A percentile compares a stretch with the other conserved stretches of the same genome.
Conservation (phyloP, 345 rosid genomes). For the Lepidium sativum region DNA sequence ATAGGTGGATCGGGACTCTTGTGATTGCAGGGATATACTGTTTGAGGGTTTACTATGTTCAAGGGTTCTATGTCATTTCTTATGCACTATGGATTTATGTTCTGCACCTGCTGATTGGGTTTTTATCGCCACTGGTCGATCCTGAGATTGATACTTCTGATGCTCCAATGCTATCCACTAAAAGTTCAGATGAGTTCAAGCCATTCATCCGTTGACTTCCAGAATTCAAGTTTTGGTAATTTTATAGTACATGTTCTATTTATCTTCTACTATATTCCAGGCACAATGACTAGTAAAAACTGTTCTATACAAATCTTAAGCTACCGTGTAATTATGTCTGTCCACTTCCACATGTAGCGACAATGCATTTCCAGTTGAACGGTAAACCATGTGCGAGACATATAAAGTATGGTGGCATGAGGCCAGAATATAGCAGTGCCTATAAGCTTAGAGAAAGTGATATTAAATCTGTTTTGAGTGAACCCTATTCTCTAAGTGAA, state of each 20-base stretch:
- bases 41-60: constrained; percentile 53
- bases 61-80: constrained; percentile 72
- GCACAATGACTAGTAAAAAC: background rate
- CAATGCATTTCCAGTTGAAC: background rate
- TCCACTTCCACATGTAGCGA: background rate
- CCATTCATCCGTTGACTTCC: constrained; percentile 91
- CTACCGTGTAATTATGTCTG: background rate
- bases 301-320: background rate
- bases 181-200: constrained; percentile 90
- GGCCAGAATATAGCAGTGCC: background rate
- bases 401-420: background rate
- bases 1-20: constrained; percentile 75
- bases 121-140: constrained; percentile 78
- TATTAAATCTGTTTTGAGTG: background rate
- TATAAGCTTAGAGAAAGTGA: background rate
- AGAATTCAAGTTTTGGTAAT: constrained; percentile 89
- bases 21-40: constrained; percentile 39
- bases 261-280: background rate
- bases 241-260: background rate
- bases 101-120: constrained; percentile 72
- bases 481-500: background rate
- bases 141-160: constrained; percentile 65
- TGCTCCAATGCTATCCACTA: constrained; percentile 69
- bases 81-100: constrained; percentile 82
- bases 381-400: background rate